phyloP scores from a whole-genome alignment of 129 eudicot genomes.

The Kitagawia praeruptora region DNA sequence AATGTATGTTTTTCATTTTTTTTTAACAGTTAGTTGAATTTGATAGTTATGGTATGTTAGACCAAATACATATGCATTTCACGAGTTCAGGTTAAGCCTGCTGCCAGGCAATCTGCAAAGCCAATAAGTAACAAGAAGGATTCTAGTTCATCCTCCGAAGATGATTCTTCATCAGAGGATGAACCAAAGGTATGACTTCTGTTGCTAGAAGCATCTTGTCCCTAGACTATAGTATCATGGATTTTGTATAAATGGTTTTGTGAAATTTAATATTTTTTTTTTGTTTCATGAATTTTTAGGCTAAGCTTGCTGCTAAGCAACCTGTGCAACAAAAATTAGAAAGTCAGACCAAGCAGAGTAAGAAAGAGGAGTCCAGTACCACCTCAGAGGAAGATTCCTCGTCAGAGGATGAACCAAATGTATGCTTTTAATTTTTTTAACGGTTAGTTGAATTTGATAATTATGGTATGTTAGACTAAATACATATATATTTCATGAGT shows the following conservation, averaged over 20 bases:
- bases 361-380: background rate
- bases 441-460: background rate
- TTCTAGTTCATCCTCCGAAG: too few species aligned
- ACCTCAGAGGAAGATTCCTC: background rate
- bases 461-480: too few species aligned
- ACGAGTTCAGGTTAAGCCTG: too few species aligned
- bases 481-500: too few species aligned
- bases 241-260: too few species aligned
- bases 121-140: too few species aligned
- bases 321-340: background rate
- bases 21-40: background rate
- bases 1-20: background rate
- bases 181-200: constrained; percentile 21
- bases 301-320: background rate
- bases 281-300: constrained; percentile 2
- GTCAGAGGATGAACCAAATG: background rate
- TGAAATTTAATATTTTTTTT: background rate
- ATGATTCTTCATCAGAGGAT: constrained; percentile 17
- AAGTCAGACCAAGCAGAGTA: background rate
- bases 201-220: background rate
- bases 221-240: too few species aligned
- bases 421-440: background rate
- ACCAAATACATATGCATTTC: too few species aligned
- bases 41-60: too few species aligned
- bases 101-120: too few species aligned